Base-by-base conservation (phyloP, 352 stramenopile genomes). In the Phytophthora syringae region DNA sequence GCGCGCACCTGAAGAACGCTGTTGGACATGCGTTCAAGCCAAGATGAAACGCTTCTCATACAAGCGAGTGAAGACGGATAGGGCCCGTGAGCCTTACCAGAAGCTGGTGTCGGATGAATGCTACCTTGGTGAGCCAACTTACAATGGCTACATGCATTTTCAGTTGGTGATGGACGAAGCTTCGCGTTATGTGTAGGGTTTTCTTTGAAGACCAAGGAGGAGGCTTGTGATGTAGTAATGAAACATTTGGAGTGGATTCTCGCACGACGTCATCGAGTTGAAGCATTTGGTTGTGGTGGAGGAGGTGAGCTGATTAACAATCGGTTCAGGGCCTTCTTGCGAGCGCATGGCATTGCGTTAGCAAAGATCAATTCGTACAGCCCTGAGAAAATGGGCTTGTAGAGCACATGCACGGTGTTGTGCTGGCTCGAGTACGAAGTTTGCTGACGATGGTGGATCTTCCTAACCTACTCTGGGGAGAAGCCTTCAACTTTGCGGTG, bases 211-310 rank as follows among this genome's bases (percentile, higher is more conserved):
- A 0, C 10, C 27, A 55, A 55, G 20, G 30, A 55, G 48, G 48
- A 55, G 11, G 20, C 28, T 44, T 11, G 15, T 3, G 9, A 42
- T 20, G 48, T 55, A 7, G 48, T 55, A 12, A 55, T 55, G 30
- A 44, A 55, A 30, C 48, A 44, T 20, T 25, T 55, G 30, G 30
- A 39, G 18, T 55, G 48, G 48, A 55, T 55, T 25, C 48, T 55
- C 30, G 30, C 27, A 28, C 48, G 48, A 11, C 25, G 28, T 5
- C 30, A 44, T 55, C 20, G 30, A 12, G 30, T 55, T 42, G 48
- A 28, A 21, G 48, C 48, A 15, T 55, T 44, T 28, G 48, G 48
- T 39, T 55, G 25, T 39, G 48, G 43, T 43, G 30, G 48, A 39
- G 32, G 12, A 39, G 32, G 32, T 39, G 32, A 39, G 12, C 32